Evolutionary conservation across 768 basidiomycete genomes (phyloP).

Genomic region (Psilocybe tampanensis): DNA sequence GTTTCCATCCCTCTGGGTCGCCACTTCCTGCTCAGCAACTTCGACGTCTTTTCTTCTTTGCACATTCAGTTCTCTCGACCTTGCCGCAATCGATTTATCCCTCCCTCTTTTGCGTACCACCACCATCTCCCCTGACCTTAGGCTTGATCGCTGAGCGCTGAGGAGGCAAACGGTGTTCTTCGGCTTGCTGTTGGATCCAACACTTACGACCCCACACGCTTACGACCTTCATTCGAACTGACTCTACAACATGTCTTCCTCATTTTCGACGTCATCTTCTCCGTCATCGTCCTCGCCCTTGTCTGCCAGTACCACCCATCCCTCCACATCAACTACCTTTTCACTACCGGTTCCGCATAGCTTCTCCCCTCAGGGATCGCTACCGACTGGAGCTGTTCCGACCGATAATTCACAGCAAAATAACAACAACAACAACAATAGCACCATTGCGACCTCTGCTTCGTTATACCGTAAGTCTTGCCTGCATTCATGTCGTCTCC

Average conservation of each 20-base stretch:
- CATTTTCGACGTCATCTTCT: neutral
- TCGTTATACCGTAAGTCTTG: constrained; percentile 34
- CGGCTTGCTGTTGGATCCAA: no score
- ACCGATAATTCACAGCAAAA: neutral
- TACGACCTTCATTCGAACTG: constrained; percentile 8
- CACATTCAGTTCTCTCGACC: neutral
- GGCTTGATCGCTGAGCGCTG: no score
- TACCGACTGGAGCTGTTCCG: neutral
- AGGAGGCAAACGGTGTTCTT: no score
- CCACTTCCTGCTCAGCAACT: constrained; percentile 5
- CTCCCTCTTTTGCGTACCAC: neutral
- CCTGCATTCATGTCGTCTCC: neutral
- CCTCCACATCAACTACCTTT: neutral
- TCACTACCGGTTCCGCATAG: neutral
- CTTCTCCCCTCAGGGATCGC: neutral
- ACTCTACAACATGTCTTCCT: neutral
- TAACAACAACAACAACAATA: constrained; percentile 3
- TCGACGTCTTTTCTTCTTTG: neutral
- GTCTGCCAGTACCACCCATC: neutral
- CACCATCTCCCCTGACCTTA: neutral
- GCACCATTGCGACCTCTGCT: constrained; percentile 27
- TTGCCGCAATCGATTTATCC: neutral
- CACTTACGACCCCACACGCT: no score
- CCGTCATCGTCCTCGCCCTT: constrained; percentile 2
- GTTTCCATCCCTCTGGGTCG: constrained; percentile 8